Percentiles rank a stretch among this genome's conserved stretches.
Conservation (phyloP, 2,329 filamentous ascomycete genomes). For the Diaporthe sp. region DNA sequence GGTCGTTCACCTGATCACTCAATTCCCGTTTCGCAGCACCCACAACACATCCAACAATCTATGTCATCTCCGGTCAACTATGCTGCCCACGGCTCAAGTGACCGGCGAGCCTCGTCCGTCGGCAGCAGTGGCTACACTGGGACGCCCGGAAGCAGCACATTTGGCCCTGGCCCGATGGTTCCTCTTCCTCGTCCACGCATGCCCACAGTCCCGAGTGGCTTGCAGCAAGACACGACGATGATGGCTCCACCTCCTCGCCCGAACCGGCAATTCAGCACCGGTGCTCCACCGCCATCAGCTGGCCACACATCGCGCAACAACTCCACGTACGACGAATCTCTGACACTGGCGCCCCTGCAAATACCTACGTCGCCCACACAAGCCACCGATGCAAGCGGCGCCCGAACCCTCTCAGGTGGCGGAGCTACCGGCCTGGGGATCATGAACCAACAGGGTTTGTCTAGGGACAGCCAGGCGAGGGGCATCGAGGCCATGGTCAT, state of each 20-base stretch:
- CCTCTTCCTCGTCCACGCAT: constrained; percentile 38
- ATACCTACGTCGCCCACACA: constrained; percentile 52
- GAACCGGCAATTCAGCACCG: constrained; percentile 48
- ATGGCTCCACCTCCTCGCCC: constrained; percentile 67
- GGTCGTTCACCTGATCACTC: constrained; percentile 44
- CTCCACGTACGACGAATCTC: constrained; percentile 66
- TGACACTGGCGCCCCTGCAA: constrained; percentile 67
- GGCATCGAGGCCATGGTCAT: constrained; percentile 79
- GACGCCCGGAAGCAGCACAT: constrained; percentile 21
- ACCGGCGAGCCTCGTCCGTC: constrained; percentile 35
- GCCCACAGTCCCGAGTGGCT: constrained; percentile 23
- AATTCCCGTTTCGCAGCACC: constrained; percentile 26
- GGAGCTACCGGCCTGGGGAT: constrained; percentile 31
- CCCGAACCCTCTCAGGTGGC: constrained; percentile 40
- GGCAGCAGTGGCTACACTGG: constrained; percentile 34
- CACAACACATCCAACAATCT: constrained; percentile 29
- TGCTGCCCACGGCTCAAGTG: constrained; percentile 32
- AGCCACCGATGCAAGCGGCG: constrained; percentile 45
- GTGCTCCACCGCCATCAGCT: constrained; percentile 51
- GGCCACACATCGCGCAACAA: constrained; percentile 46
- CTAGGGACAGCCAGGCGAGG: constrained; percentile 52
- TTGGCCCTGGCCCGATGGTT: constrained; percentile 30
- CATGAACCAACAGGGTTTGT: constrained; percentile 8
- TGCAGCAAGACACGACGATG: constrained; percentile 52
- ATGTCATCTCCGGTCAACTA: constrained; percentile 33